A percentile compares a stretch with the other conserved stretches of the same genome.
phyloP scores from a whole-genome alignment of 345 rosid species.

The Iberis pinnata region DNA sequence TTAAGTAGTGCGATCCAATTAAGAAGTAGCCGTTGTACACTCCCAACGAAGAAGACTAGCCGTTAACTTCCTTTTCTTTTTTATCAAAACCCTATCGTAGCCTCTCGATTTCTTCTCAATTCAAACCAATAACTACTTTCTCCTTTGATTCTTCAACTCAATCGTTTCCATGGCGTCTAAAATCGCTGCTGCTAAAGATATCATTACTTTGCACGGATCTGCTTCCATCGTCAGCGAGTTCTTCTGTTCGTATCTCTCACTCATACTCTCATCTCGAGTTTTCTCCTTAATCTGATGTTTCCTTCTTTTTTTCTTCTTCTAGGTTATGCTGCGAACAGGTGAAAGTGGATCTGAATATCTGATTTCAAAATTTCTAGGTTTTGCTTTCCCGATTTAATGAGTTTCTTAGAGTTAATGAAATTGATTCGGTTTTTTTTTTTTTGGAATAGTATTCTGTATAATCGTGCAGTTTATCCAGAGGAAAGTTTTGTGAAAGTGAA shows the following conservation, averaged over 20 bases:
- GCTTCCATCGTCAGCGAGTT: slow-evolving; percentile 97
- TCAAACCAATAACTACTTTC: background rate
- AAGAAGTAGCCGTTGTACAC: no score
- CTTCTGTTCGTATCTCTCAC: slow-evolving; percentile 44
- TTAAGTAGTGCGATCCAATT: no score
- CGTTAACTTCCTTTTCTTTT: background rate
- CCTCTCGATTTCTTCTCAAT: no score
- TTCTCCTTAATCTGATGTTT: slow-evolving; percentile 8
- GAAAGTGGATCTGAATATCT: background rate
- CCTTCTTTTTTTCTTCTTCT: slow-evolving; percentile 13
- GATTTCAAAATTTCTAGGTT: no score
- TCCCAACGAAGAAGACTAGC: no score
- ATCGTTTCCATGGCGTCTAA: slow-evolving; percentile 49
- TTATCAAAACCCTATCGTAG: no score
- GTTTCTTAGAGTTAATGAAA: background rate
- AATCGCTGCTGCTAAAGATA: slow-evolving; percentile 76
- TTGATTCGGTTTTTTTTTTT: slow-evolving; percentile 23
- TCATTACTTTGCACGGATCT: slow-evolving; percentile 93
- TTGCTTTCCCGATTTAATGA: no score
- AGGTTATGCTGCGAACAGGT: slow-evolving; percentile 99
- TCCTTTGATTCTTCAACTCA: background rate
- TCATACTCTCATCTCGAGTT: background rate
- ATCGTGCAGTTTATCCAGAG: slow-evolving; percentile 92
- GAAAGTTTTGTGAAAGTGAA: slow-evolving; percentile 88
- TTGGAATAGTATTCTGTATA: slow-evolving; percentile 62